Percentiles rank a stretch among this genome's conserved stretches.
These are phyloP conservation scores for Brettanomyces custersianus DNA, from an alignment of 805 yeast genomes.

Conservation along the genomic window DNA sequence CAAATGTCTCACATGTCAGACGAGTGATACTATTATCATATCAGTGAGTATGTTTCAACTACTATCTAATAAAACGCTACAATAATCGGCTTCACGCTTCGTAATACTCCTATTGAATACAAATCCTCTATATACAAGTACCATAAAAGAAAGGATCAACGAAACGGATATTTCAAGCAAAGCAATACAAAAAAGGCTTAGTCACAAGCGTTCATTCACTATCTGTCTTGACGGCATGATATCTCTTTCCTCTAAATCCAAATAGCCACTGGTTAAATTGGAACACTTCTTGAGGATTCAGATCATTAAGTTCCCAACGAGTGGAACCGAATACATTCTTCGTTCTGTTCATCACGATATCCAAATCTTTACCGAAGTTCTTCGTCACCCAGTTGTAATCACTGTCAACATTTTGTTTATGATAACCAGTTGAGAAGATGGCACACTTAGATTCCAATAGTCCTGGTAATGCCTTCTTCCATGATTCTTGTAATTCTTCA, in stretches of 20 bases:
- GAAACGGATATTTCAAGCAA: too few species aligned
- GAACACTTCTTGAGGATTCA: conserved; percentile 86
- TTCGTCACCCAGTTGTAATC: conserved; percentile 66
- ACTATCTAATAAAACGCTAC: too few species aligned
- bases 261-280: conserved; percentile 85
- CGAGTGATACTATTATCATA: too few species aligned
- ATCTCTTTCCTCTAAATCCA: conserved; percentile 94
- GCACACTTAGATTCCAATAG: conserved; percentile 91
- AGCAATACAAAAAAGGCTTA: too few species aligned
- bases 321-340: conserved; percentile 75
- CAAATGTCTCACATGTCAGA: too few species aligned
- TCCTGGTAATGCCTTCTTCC: conserved; percentile 82
- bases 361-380: conserved; percentile 67
- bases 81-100: too few species aligned
- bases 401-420: conserved; percentile 56
- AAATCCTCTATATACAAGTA: too few species aligned
- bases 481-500: conserved; percentile 65
- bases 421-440: conserved; percentile 83
- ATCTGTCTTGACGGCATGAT: conserved; percentile 56
- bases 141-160: too few species aligned
- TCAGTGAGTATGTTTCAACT: too few species aligned
- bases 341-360: conserved; percentile 66
- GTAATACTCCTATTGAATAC: too few species aligned
- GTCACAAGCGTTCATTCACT: too few species aligned
- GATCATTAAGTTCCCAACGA: conserved; percentile 90